Conservation (phyloP, 129 eudicot species). For the Flaveria bidentis region DNA sequence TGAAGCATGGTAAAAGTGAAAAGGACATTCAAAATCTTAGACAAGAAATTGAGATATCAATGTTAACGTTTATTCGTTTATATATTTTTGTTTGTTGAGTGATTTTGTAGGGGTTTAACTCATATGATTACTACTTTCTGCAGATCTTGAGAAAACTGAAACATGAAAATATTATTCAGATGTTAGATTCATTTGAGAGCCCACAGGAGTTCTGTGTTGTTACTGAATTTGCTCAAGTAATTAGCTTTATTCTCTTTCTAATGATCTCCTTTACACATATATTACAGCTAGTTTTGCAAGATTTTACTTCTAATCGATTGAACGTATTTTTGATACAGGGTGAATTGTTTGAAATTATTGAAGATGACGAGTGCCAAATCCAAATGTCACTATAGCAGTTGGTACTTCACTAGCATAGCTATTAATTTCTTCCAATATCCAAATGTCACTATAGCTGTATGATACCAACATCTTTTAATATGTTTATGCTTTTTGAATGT, state of each 20-base stretch:
- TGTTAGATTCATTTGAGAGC: constrained; percentile 92
- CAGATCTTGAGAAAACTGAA: constrained; percentile 93
- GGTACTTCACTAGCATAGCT: constrained; percentile 43
- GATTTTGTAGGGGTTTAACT: not conserved
- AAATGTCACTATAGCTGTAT: not conserved
- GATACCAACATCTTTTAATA: not conserved
- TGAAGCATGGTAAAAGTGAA: constrained; percentile 91
- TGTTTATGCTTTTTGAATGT: constrained; percentile 20
- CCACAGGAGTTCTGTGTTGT: constrained; percentile 96
- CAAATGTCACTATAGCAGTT: too few relatives aligned
- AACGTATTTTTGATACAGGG: constrained; percentile 50
- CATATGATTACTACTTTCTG: constrained; percentile 10
- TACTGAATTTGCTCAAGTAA: constrained; percentile 91
- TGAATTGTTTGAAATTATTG: constrained; percentile 87
- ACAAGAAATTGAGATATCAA: constrained; percentile 90
- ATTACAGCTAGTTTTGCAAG: not conserved
- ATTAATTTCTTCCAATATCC: constrained; percentile 11
- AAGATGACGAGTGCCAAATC: constrained; percentile 88
- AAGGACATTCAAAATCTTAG: constrained; percentile 81
- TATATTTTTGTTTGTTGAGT: not conserved
- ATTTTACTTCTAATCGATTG: constrained; percentile 4
- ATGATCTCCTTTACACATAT: not conserved
- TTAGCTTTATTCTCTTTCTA: not conserved
- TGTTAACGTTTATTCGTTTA: not conserved
- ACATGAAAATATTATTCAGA: constrained; percentile 90